Evolutionary conservation across 2,329 filamentous ascomycete genomes (phyloP), one percentile per base, ranked within the genome.

Genomic region (Exserohilum turcica): DNA sequence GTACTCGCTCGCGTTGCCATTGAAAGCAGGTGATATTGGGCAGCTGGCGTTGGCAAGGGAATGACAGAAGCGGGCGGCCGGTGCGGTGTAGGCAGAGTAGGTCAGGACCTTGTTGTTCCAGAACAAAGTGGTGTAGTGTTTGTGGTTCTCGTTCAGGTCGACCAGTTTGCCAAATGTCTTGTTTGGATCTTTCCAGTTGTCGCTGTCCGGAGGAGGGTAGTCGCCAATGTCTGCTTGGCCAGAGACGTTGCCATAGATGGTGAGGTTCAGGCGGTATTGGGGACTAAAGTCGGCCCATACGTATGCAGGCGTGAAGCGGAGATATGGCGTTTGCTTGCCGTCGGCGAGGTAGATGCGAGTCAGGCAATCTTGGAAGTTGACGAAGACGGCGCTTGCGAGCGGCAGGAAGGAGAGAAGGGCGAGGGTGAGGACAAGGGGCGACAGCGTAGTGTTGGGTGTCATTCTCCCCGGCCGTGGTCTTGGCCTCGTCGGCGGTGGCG

Each of bases 241-340:
- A 7, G 88, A 90, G 27, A 97, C 91, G 74, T 97, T 97, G 45
- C 92, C 93, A 79, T 91, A 97, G 40, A 96, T 83, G 1, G 86
- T 94, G 49, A 97, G 79, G 58, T 84, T 86, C 43, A 99, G 80
- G 35, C 82, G 84, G 68, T 92, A 85, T 44, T 78, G 81, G 4
- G 83, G 72, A 58, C 83, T 77, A 12, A 96, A 96, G 16, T 78
- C 77, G 51, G 90, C 93, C 65, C 90, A 86, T 52, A 94, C 84
- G 63, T 84, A 86, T 31, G 87, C 74, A 2, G 94, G 92, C 10
- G 86, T 80, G 78, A 93, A 96, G 78, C 97, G 92, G 28, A 97
- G 82, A 57, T 82, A 82, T 31, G 78, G 74, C 12, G 88, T 84
- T 7, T 80, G 67, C 51, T 78, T 76, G 39, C 82, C 81, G 54